Evolutionary conservation across 2,329 filamentous ascomycete species (phyloP).

Genomic region (Fusarium phyllophilum): DNA sequence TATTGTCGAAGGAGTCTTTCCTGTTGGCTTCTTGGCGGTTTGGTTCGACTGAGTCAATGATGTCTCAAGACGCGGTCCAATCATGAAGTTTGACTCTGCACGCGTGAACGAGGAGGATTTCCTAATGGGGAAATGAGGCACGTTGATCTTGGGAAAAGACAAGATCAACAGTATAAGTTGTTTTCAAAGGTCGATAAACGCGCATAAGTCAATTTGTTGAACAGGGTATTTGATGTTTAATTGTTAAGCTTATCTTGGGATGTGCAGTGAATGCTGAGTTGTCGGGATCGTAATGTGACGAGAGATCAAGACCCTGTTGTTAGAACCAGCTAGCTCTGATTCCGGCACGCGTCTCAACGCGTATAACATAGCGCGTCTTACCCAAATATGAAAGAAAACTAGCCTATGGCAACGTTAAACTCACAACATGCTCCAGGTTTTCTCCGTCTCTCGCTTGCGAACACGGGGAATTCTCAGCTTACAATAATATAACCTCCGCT

Average conservation of each 20-base stretch:
- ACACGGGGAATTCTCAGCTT: not conserved
- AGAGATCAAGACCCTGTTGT: no score
- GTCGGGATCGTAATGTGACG: not conserved
- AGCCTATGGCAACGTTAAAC: not conserved
- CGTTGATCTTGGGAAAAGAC: not conserved
- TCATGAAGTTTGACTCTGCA: not conserved
- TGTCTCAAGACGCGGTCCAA: not conserved
- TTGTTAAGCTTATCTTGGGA: not conserved
- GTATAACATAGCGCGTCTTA: not conserved
- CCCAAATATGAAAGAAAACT: not conserved
- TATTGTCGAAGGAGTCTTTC: not conserved
- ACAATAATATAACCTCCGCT: not conserved
- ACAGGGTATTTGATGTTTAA: not conserved
- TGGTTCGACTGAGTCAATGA: no score
- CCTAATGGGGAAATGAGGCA: accelerated
- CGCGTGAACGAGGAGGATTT: not conserved
- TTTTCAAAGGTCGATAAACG: not conserved
- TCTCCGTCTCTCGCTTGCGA: not conserved
- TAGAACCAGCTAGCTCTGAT: not conserved
- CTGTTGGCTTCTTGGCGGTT: not conserved
- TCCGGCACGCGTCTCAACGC: not conserved
- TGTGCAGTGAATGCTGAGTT: not conserved
- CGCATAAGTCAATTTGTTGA: not conserved
- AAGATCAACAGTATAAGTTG: not conserved
- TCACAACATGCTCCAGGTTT: not conserved